Base-by-base conservation (phyloP, 2,329 filamentous ascomycete genomes). In the Fusarium decemcellulare region DNA sequence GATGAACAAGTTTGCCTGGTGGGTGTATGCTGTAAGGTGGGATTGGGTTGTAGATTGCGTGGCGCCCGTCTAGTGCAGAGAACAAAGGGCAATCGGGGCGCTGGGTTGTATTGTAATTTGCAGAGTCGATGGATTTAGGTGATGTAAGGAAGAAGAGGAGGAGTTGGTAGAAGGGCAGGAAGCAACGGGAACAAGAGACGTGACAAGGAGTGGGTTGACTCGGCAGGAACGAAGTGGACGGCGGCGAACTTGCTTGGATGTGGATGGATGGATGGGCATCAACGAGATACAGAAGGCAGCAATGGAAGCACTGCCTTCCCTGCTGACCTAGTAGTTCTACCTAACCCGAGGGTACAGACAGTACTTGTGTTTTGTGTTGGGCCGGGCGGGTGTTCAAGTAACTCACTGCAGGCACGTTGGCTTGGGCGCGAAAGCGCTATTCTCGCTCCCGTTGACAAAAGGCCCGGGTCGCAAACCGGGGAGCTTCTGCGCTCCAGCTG, bases 221-320 rank as follows among this genome's bases (percentile, higher is more conserved):
- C 39, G 54, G 51, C 37, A 62, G 32, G 48, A 43, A 42, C 36
- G 48, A 51, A 60, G 52, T 59, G 55, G 55, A 51, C 50, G 27
- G 52, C 48, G 18, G 52, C 42, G 50, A 63, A 58, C 51, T 32
- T 67, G 58, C 64, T 46, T 39, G 48, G 30, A 15, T 51, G 57
- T 52, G 60, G 42, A 46, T 40, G 52, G 48, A 48, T 67, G 59
- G 67, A 70, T 68, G 68, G 68, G 68, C 68, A 71, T 71, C 68
- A 71, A 71, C 47, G 59, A 60, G 54, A 57, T 36, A 54, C 47
- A 23, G 48, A 70, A 71, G 67, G 67, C 67, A 71, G 63, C 67
- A 71, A 71, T 14, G 43, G 63, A 56, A 51, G 55, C 67, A 47
- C 52, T 29, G 44, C 37, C 42, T 68, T 71, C 52, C 63, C 56